Base-by-base conservation (phyloP, 2,329 filamentous ascomycete genomes). In the Colletotrichum sp. region DNA sequence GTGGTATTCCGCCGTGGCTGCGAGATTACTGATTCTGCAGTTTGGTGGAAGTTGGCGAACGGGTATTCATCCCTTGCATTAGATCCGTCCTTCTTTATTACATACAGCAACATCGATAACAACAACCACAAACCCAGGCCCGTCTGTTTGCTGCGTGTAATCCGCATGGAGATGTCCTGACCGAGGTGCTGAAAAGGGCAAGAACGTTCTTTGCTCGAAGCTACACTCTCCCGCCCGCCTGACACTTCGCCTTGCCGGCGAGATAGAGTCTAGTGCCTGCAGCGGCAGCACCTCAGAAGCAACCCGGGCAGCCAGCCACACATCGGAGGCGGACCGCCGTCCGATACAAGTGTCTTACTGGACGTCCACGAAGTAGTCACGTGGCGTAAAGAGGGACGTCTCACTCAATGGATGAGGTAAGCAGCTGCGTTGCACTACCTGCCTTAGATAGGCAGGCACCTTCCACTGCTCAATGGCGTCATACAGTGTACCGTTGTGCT, bases 381-480 rank as follows among this genome's bases (percentile, higher is more conserved):
- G 72, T 75, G 72, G 61, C 36, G 12, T 7, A 4, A 1, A 8
- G 18, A 21, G 26, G 39, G 39, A 30, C n/a, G 10, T 61, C 57
- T 69, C n/a, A n/a, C 2, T 24, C 15, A 15, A 18, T 24, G n/a
- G 71, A 59, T 74, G 71, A 74, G 67, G 59, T 74, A 71, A 74
- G 71, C 71, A 61, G 15, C 43, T 43, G 18, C 39, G 39, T n/a
- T n/a, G n/a, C 39, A 12, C 32, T 24, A 24, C 30, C 30, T 15
- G 34, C 34, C 34, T 16, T 36, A 36, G 34, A 15, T 39, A 39
- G 34, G 15, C 18, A 39, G 34, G 15, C 36, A 39, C 36, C 36
- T 39, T 48, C 15, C 16, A 39, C n/a, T 21, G 57, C 32, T 68
- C 32, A 8, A 73, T 73, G 72, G 43, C 73, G 73, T 75, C 73